Conservation (phyloP, 2,329 filamentous ascomycete species). For the Capronia coronata region DNA sequence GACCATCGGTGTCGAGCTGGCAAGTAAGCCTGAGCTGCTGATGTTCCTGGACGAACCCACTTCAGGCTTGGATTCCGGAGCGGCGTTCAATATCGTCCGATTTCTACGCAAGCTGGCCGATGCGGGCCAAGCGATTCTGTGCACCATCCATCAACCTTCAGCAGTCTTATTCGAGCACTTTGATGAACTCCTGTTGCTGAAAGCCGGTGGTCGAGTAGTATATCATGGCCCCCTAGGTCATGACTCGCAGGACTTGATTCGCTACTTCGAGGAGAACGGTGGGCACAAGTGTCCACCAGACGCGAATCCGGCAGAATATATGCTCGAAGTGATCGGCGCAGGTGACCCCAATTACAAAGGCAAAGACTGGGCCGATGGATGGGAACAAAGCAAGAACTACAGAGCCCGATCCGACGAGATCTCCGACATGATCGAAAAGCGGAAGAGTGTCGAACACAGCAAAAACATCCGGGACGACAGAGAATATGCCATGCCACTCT, state of each 20-base stretch:
- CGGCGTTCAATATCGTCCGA: conserved; percentile 57
- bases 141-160: conserved; percentile 87
- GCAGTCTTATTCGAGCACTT: conserved; percentile 83
- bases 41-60: conserved; percentile 60
- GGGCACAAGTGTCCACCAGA: conserved; percentile 52
- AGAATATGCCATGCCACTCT: conserved; percentile 58
- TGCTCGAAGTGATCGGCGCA: conserved; percentile 52
- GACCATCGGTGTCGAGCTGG: conserved; percentile 57
- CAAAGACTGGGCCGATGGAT: conserved; percentile 58
- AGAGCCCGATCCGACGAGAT: conserved; percentile 47
- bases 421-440: conserved; percentile 44
- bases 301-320: conserved; percentile 49
- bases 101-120: conserved; percentile 58
- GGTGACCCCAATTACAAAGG: conserved; percentile 55
- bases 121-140: conserved; percentile 79
- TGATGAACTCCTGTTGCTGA: conserved; percentile 70
- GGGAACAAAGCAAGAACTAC: conserved; percentile 50
- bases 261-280: conserved; percentile 51
- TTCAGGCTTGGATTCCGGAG: conserved; percentile 62
- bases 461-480: conserved; percentile 46
- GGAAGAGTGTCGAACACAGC: conserved; percentile 37
- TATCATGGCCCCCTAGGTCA: conserved; percentile 83
- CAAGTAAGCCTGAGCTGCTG: conserved; percentile 55
- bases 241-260: conserved; percentile 62
- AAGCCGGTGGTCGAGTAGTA: conserved; percentile 71